A percentile compares a stretch with the other conserved stretches of the same genome.
Evolutionary conservation across 2,329 filamentous ascomycete species (phyloP).

Genomic region (Penicillium sp.): DNA sequence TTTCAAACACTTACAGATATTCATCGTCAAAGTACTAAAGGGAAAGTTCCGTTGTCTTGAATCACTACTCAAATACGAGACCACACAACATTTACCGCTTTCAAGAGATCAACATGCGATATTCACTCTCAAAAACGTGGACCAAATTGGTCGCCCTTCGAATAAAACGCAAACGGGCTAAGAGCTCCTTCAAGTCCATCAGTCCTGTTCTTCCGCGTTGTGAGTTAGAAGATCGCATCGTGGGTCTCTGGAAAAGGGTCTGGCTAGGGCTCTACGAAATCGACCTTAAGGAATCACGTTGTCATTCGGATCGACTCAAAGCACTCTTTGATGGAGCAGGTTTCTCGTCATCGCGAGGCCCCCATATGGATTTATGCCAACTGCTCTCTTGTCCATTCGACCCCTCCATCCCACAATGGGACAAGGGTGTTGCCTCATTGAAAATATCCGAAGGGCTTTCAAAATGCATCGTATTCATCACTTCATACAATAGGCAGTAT

Average conservation of each 20-base stretch:
- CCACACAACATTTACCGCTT: too few relatives aligned
- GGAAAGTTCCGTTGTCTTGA: too few relatives aligned
- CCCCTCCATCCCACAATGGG: background rate
- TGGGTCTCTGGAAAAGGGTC: constrained; percentile 23
- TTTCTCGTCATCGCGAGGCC: constrained; percentile 7
- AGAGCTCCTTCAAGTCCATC: background rate
- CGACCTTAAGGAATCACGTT: constrained; percentile 13
- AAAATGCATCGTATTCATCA: too few relatives aligned
- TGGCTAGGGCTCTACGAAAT: constrained; percentile 30
- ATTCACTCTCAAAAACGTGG: too few relatives aligned
- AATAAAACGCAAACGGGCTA: too few relatives aligned
- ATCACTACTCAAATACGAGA: too few relatives aligned
- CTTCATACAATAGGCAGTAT: too few relatives aligned
- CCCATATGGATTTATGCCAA: background rate
- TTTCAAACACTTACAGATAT: too few relatives aligned
- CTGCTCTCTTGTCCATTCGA: constrained; percentile 14
- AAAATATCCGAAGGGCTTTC: constrained; percentile 25
- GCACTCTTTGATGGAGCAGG: constrained; percentile 25
- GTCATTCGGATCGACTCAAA: constrained; percentile 20
- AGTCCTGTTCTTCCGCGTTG: constrained; percentile 1
- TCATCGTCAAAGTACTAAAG: too few relatives aligned
- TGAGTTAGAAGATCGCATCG: constrained; percentile 21
- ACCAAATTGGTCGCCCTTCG: too few relatives aligned
- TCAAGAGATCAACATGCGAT: too few relatives aligned
- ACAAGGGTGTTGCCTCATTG: constrained; percentile 20